These are phyloP conservation scores for Candida pseudofarinosa DNA, from an alignment of 805 yeast species.

Conservation along the genomic window DNA sequence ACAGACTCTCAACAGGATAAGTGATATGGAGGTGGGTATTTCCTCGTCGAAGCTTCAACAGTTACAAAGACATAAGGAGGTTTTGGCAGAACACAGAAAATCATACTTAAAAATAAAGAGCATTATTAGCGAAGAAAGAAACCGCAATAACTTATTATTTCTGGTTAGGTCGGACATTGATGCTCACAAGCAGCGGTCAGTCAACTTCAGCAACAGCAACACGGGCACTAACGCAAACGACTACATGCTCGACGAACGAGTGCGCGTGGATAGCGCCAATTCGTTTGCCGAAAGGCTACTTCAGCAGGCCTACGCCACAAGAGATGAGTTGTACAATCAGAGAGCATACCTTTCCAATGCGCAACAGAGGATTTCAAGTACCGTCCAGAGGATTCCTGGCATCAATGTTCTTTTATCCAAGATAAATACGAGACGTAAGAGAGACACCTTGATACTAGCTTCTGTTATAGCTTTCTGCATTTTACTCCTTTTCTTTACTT, in stretches of 20 bases:
- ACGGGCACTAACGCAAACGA: slow-evolving; percentile 48
- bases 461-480: slow-evolving; percentile 69
- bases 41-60: slow-evolving; percentile 78
- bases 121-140: slow-evolving; percentile 67
- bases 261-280: slow-evolving; percentile 69
- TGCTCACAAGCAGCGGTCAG: slow-evolving; percentile 48
- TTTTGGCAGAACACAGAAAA: slow-evolving; percentile 62
- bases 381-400: slow-evolving; percentile 77
- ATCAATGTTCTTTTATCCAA: slow-evolving; percentile 67
- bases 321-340: slow-evolving; percentile 80
- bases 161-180: slow-evolving; percentile 79
- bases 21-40: slow-evolving; percentile 53
- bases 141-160: slow-evolving; percentile 66
- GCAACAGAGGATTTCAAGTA: slow-evolving; percentile 55
- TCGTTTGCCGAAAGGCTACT: slow-evolving; percentile 74
- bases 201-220: slow-evolving; percentile 8
- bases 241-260: slow-evolving; percentile 74
- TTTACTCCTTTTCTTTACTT: slow-evolving; percentile 53
- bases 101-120: slow-evolving; percentile 58
- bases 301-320: slow-evolving; percentile 81
- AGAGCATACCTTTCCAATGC: slow-evolving; percentile 60
- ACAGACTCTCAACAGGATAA: slow-evolving; percentile 46
- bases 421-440: slow-evolving; percentile 83
- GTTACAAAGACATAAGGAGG: slow-evolving; percentile 75
- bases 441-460: slow-evolving; percentile 85